Conservation (phyloP, 768 basidiomycete genomes). For the Suillus alpinus region DNA sequence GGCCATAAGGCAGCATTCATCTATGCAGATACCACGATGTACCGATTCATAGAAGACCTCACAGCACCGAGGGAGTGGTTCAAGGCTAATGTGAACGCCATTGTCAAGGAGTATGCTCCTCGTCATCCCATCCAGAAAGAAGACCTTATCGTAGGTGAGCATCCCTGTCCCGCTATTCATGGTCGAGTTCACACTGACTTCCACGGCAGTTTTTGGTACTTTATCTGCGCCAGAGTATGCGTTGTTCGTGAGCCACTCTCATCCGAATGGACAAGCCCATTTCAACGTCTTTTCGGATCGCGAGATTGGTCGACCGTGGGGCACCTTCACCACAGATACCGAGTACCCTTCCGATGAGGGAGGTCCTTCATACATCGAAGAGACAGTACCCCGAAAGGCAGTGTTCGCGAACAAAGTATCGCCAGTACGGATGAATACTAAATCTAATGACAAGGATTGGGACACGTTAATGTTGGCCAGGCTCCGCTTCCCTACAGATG, state of each 20-base stretch:
- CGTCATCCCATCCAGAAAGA: conserved; percentile 52
- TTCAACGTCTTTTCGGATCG: conserved; percentile 65
- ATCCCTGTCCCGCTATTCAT: background rate
- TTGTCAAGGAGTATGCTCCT: conserved; percentile 4
- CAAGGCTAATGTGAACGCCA: conserved; percentile 2
- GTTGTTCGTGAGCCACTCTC: conserved; percentile 70
- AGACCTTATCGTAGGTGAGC: conserved; percentile 50
- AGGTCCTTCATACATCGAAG: conserved; percentile 50
- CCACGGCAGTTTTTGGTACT: conserved; percentile 56
- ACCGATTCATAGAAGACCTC: conserved; percentile 60
- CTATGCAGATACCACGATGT: conserved; percentile 64
- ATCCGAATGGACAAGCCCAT: conserved; percentile 61
- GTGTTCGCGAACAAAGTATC: conserved; percentile 57
- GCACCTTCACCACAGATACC: conserved; percentile 62
- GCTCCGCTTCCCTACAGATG: conserved; percentile 64
- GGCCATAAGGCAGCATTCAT: conserved; percentile 65
- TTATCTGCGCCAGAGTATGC: conserved; percentile 71
- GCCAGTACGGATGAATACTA: conserved; percentile 20
- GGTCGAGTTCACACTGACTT: background rate
- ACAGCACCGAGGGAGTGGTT: conserved; percentile 32
- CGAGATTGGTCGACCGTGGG: conserved; percentile 64
- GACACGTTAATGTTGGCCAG: conserved; percentile 63
- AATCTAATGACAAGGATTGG: conserved; percentile 29
- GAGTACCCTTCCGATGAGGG: conserved; percentile 37
- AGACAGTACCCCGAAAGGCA: conserved; percentile 23